phyloP scores from a whole-genome alignment of 73 alveolate genomes.

The Tetrahymena elliotti region DNA sequence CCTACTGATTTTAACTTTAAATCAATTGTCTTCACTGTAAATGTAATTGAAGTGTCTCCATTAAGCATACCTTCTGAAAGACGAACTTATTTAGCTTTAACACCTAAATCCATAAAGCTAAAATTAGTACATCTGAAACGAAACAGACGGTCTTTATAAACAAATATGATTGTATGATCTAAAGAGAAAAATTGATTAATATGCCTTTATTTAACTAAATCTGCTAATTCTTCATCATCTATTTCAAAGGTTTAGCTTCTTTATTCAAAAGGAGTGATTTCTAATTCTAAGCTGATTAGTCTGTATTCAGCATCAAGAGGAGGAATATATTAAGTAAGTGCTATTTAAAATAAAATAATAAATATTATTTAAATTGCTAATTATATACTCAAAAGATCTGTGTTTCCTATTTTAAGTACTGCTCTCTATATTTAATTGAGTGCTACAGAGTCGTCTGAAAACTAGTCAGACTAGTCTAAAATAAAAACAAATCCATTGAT shows the following conservation, averaged over 20 bases:
- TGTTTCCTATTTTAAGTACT: not conserved
- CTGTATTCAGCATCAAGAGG: not conserved
- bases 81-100: not conserved
- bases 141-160: not conserved
- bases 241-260: not conserved
- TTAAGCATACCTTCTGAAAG: not conserved
- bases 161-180: not conserved
- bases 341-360: not conserved
- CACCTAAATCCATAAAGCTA: not conserved
- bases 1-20: not conserved
- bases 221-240: not conserved
- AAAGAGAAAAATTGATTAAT: not conserved
- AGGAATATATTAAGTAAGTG: not conserved
- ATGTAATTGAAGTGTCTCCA: not conserved
- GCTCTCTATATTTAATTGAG: not conserved
- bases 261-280: not conserved
- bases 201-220: not conserved
- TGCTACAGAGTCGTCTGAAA: not conserved
- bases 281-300: not conserved
- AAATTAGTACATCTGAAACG: not conserved
- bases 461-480: not conserved
- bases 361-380: not conserved
- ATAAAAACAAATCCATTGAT: not conserved
- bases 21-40: not conserved
- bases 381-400: not conserved